These are phyloP conservation scores for Suillus occidentalis DNA, from an alignment of 768 basidiomycete species.

Conservation along the genomic window DNA sequence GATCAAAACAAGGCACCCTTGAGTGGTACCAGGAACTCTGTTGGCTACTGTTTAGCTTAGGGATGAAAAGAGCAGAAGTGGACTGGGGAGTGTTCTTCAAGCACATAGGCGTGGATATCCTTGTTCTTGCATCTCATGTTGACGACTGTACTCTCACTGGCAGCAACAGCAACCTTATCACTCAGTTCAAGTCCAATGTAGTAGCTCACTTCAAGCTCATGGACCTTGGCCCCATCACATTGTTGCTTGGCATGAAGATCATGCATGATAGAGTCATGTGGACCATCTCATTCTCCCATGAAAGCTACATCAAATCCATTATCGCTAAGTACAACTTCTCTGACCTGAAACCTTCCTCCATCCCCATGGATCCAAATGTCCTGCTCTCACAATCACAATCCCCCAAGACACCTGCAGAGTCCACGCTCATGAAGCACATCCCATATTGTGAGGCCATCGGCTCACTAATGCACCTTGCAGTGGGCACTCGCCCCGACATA, in stretches of 20 bases:
- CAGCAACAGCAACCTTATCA: not conserved
- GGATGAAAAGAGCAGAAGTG: not conserved
- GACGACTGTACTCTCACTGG: conserved; percentile 5
- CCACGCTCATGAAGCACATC: no score
- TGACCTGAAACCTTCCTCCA: no score
- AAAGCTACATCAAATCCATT: no score
- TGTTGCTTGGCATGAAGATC: not conserved
- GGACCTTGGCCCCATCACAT: not conserved
- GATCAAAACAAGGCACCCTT: no score
- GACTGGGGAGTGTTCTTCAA: conserved; percentile 8
- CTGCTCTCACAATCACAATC: no score
- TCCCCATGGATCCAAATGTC: no score
- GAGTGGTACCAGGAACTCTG: conserved; percentile 6
- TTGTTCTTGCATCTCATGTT: not conserved
- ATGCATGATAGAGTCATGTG: not conserved
- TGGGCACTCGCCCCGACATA: no score
- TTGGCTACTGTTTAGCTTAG: not conserved
- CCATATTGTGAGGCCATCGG: no score
- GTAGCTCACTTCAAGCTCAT: not conserved
- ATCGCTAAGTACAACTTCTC: no score
- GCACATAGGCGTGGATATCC: not conserved
- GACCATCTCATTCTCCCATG: no score
- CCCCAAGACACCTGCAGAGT: no score
- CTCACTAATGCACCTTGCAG: no score
- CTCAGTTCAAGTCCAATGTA: not conserved